Evolutionary conservation across 495 filamentous ascomycete species (phyloP), one percentile per base, ranked within the genome.

Genomic region (Astrocystis sublimbata): DNA sequence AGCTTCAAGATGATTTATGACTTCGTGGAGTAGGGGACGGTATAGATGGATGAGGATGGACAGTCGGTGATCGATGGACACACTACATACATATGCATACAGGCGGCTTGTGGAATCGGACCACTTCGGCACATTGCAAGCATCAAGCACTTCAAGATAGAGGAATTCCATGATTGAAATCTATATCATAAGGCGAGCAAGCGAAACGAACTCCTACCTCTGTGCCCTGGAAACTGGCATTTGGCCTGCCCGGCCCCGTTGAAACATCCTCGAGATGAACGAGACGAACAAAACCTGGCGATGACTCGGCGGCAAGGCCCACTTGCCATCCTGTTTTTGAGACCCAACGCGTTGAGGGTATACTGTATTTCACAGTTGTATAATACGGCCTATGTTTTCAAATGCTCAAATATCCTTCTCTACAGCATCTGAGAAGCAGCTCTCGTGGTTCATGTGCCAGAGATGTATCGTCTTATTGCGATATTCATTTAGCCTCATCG

Each of bases 1-100:
- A 75, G 81, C 69, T 83, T 87, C 38, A 83, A 85, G 72, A 75
- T 97, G 71, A 86, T 96, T 9, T 97, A 96, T 72, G 83, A 91
- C 65, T 96, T 66, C 26, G 40, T 65, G 9, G 40, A 43, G 24
- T 54, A 24, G 3, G 41, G 2, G 8, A 21, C 10, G 9, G 13
- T 38, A 6, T 28, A 13, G 1, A 28, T 8, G 17, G 46, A 31
- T 7, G 46, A 31, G 46, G 46, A n/a, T 6, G 26, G 28, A 19
- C 26, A 8, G 45, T 10, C 19, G 23, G 45, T 43, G 47, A 33
- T 33, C 26, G 15, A n/a, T 36, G 23, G 24, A 40, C n/a, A n/a
- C n/a, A n/a, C n/a, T n/a, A n/a, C n/a, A n/a, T n/a, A n/a, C n/a
- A n/a, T n/a, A n/a, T n/a, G n/a, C n/a, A n/a, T n/a, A n/a, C n/a